These are phyloP conservation scores for Limonium bicolor DNA, from an alignment of 148 eudicot genomes.

Conservation along the genomic window DNA sequence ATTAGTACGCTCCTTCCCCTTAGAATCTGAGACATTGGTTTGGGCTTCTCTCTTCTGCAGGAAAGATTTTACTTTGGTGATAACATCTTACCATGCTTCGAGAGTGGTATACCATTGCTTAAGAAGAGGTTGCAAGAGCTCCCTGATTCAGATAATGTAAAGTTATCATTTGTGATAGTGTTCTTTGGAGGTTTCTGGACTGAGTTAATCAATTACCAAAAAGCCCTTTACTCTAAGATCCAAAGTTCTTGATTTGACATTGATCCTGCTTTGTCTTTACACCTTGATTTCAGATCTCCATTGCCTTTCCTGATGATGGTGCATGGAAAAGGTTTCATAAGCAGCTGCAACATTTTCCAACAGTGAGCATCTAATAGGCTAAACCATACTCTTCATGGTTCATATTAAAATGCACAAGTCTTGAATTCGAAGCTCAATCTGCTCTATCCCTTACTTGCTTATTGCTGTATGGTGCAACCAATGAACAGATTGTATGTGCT, in stretches of 20 bases:
- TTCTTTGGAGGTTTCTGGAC: not conserved
- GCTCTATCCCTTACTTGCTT: too few species aligned
- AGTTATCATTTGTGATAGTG: slow-evolving; percentile 1
- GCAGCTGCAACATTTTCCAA: slow-evolving; percentile 94
- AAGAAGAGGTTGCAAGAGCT: slow-evolving; percentile 83
- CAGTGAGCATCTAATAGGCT: slow-evolving; percentile 27
- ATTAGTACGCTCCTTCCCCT: too few species aligned
- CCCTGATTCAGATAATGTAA: slow-evolving; percentile 91
- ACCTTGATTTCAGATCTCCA: slow-evolving; percentile 41
- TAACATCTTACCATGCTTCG: slow-evolving; percentile 91
- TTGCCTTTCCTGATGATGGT: slow-evolving; percentile 99
- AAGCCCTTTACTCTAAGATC: not conserved
- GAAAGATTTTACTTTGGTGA: slow-evolving; percentile 98
- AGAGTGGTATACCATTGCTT: slow-evolving; percentile 93
- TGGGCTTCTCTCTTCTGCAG: slow-evolving; percentile 17
- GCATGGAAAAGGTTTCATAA: slow-evolving; percentile 98
- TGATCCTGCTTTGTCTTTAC: slow-evolving; percentile 2
- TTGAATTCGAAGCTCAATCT: not conserved
- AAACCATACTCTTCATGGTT: not conserved
- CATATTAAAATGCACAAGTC: not conserved
- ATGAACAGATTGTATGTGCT: slow-evolving; percentile 84
- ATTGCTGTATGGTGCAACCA: too few species aligned
- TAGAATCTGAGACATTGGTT: not conserved
- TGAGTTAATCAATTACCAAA: not conserved
- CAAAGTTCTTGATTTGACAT: not conserved